Percentiles rank a stretch among this genome's conserved stretches.
Conservation (phyloP, 2,329 filamentous ascomycete genomes). For the Pyrenophora graminea region DNA sequence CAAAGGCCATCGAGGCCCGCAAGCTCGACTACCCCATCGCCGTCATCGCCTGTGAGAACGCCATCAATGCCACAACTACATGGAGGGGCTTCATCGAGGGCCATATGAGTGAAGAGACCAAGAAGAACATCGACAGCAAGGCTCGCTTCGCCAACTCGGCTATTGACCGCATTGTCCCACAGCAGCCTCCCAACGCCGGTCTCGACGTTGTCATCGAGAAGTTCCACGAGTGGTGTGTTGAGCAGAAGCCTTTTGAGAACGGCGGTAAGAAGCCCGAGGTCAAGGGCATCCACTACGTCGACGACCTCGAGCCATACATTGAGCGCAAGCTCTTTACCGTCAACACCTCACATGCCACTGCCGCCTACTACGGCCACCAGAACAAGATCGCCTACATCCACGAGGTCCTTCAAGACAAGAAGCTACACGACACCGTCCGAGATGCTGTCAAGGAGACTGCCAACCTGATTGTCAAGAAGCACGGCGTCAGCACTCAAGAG, state of each 20-base stretch:
- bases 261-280: slow-evolving; percentile 72
- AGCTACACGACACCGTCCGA: slow-evolving; percentile 79
- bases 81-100: slow-evolving; percentile 78
- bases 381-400: slow-evolving; percentile 85
- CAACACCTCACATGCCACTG: slow-evolving; percentile 96
- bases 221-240: slow-evolving; percentile 99
- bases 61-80: slow-evolving; percentile 89
- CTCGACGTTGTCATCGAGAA: slow-evolving; percentile 95
- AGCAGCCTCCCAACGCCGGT: slow-evolving; percentile 77
- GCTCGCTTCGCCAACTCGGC: slow-evolving; percentile 96
- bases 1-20: slow-evolving; percentile 85
- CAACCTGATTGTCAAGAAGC: slow-evolving; percentile 82
- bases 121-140: slow-evolving; percentile 70
- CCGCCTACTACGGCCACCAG: slow-evolving; percentile 92
- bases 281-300: slow-evolving; percentile 89
- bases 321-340: slow-evolving; percentile 99
- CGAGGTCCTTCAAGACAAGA: slow-evolving; percentile 79
- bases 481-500: slow-evolving; percentile 73
- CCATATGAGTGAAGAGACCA: slow-evolving; percentile 70
- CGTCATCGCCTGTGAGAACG: slow-evolving; percentile 98
- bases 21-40: slow-evolving; percentile 70
- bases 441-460: slow-evolving; percentile 85
- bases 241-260: slow-evolving; percentile 76
- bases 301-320: slow-evolving; percentile 90
- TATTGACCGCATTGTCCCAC: slow-evolving; percentile 96